Conservation (phyloP, 2,329 filamentous ascomycete species). For the Nemania diffusa region DNA sequence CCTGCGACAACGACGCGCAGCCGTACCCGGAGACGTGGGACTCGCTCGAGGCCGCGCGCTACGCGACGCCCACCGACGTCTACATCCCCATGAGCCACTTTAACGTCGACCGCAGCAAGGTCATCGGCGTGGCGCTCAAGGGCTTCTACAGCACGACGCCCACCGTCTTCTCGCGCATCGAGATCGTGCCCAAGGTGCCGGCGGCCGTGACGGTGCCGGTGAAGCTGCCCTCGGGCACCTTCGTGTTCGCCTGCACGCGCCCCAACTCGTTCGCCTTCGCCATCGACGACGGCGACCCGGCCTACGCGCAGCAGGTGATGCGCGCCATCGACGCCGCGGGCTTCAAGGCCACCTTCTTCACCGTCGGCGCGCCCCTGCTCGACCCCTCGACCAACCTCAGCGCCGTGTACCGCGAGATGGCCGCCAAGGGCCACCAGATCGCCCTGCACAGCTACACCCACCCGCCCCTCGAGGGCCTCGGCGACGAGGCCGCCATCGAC, state of each 20-base stretch:
- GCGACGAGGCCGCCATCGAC: constrained; percentile 64
- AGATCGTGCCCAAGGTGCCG: constrained; percentile 68
- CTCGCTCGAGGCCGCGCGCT: constrained; percentile 71
- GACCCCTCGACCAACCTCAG: constrained; percentile 70
- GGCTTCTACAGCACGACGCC: constrained; percentile 68
- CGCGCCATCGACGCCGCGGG: constrained; percentile 68
- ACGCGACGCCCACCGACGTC: constrained; percentile 64
- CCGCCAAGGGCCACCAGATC: constrained; percentile 71
- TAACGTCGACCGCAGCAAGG: constrained; percentile 65
- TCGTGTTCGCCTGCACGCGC: constrained; percentile 72
- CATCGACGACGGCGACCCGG: constrained; percentile 74
- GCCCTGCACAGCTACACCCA: constrained; percentile 76
- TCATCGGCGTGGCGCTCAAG: constrained; percentile 70
- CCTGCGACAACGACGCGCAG: constrained; percentile 64
- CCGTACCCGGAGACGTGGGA: constrained; percentile 76
- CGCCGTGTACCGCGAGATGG: constrained; percentile 72
- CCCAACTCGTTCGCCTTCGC: constrained; percentile 78
- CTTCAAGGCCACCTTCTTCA: constrained; percentile 77
- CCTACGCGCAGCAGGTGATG: constrained; percentile 68
- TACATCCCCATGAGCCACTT: constrained; percentile 76
- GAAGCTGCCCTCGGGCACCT: constrained; percentile 69
- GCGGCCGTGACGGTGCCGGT: constrained; percentile 61
- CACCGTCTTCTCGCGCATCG: constrained; percentile 65
- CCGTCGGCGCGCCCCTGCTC: constrained; percentile 70
- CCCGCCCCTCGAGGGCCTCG: constrained; percentile 71